Base-by-base conservation (phyloP, 2,329 filamentous ascomycete species). In the Beauveria asiatica region DNA sequence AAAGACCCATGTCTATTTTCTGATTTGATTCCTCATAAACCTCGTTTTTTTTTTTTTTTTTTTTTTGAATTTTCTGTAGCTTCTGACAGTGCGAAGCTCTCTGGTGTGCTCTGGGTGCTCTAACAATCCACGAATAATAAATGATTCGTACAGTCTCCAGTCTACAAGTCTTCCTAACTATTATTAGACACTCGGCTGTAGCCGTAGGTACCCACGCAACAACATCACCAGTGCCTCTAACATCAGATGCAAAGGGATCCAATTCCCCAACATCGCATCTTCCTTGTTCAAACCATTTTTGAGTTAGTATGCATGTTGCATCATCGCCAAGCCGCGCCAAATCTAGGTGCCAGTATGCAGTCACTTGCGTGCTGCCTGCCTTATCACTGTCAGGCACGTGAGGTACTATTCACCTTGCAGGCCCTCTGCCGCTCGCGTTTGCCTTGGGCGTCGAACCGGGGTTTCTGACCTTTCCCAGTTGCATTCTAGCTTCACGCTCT, bases 351-450 rank as follows among this genome's bases (percentile, higher is more conserved):
- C 6, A 19, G 13, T 17, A 50, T 57, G 46, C 21, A 27, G 45
- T 17, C 54, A 41, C 54, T 42, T 41, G 17, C 49, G 7, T 46
- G n/a, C 48, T 30, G 57, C 57, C 39, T 51, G 57, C 57, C 56
- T 42, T 42, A n/a, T 52, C 57, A 23, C 49, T 41, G 30, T 8
- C 42, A n/a, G 57, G 57, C 57, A 59, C 57, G 57, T 59, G 57
- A 59, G 57, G 44, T 41, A 42, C 13, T 53, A 27, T 48, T 53
- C 49, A 53, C 49, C 57, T 49, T 44, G 57, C 57, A 53, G 57
- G 41, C 41, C 11, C 41, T 42, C 42, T 54, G 41, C 57, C 50
- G 21, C 48, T 42, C 39, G 10, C 48, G 46, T 52, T 52, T 51
- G 39, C 42, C 17, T 59, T 59, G 39, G 41, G 41, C 33, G 21